A percentile compares a stretch with the other conserved stretches of the same genome.
These are phyloP conservation scores for Russula abietina DNA, from an alignment of 768 basidiomycete genomes.

Conservation along the genomic window DNA sequence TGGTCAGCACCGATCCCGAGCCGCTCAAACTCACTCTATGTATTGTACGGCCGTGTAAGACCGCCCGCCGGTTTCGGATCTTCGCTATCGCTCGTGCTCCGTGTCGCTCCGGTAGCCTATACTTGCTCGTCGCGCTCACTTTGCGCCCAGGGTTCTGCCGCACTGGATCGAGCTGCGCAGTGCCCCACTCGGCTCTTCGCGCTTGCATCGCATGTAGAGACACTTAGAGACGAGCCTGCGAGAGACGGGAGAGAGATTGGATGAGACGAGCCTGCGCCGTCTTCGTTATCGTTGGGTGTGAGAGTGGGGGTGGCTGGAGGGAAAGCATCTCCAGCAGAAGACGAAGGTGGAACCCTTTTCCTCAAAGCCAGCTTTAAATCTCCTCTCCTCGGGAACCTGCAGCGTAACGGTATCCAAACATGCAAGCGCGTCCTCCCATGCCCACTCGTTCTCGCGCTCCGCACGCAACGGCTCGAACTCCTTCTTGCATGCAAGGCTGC, in stretches of 20 bases:
- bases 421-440: constrained; percentile 35
- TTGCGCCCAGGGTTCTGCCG: constrained; percentile 37
- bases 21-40: too few relatives aligned
- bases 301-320: background rate
- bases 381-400: too few relatives aligned
- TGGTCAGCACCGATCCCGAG: constrained; percentile 42
- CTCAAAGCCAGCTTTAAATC: too few relatives aligned
- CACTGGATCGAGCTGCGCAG: constrained; percentile 29
- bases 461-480: constrained; percentile 1
- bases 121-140: constrained; percentile 16
- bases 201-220: constrained; percentile 66
- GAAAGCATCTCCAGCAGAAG: background rate
- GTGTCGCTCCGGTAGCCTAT: background rate
- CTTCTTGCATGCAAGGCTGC: constrained; percentile 6
- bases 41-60: too few relatives aligned
- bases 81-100: constrained; percentile 10
- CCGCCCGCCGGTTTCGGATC: too few relatives aligned
- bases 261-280: background rate
- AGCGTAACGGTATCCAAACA: constrained; percentile 34
- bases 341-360: too few relatives aligned
- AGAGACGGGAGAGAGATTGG: constrained; percentile 39
- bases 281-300: background rate
- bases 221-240: constrained; percentile 56
- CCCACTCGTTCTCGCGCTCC: constrained; percentile 1
- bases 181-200: constrained; percentile 45